Percentiles rank a stretch among this genome's conserved stretches.
phyloP scores from a whole-genome alignment of 805 yeast species.

The Lipomyces oligophaga region DNA sequence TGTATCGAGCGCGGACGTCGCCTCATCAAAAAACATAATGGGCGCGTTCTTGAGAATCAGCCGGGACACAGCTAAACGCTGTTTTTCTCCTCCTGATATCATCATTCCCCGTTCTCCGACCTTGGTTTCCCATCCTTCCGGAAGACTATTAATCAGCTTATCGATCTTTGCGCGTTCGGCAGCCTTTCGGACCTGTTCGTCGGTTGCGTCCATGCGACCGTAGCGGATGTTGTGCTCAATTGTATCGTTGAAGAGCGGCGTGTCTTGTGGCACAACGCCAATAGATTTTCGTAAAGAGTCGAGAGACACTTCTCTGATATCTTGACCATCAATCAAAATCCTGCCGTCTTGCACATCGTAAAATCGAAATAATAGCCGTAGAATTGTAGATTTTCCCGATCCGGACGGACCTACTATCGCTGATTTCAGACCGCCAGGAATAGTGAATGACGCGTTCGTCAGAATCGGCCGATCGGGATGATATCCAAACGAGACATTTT shows the following conservation, averaged over 20 bases:
- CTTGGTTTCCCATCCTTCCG: slow-evolving; percentile 77
- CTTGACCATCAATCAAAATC: slow-evolving; percentile 83
- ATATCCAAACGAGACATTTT: slow-evolving; percentile 89
- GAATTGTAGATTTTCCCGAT: slow-evolving; percentile 87
- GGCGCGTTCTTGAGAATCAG: slow-evolving; percentile 81
- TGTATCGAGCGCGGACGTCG: slow-evolving; percentile 93
- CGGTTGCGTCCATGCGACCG: slow-evolving; percentile 71
- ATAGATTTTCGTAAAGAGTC: slow-evolving; percentile 69
- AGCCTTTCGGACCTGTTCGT: slow-evolving; percentile 63
- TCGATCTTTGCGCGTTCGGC: slow-evolving; percentile 69
- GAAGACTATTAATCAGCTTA: slow-evolving; percentile 60
- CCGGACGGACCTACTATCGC: slow-evolving; percentile 98
- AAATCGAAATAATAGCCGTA: slow-evolving; percentile 80
- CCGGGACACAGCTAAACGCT: slow-evolving; percentile 88
- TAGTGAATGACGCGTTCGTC: slow-evolving; percentile 71
- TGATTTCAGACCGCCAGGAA: slow-evolving; percentile 86
- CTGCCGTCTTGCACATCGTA: slow-evolving; percentile 79
- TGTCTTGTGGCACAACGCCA: slow-evolving; percentile 97
- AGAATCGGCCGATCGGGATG: slow-evolving; percentile 85
- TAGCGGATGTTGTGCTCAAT: slow-evolving; percentile 82
- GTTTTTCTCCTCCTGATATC: slow-evolving; percentile 99
- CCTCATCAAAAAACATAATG: slow-evolving; percentile 93
- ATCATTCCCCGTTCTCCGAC: slow-evolving; percentile 97
- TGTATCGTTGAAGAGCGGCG: slow-evolving; percentile 90
- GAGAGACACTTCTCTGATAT: slow-evolving; percentile 67